These are phyloP conservation scores for Boletus barrowsii DNA, from an alignment of 768 basidiomycete genomes.

Conservation along the genomic window DNA sequence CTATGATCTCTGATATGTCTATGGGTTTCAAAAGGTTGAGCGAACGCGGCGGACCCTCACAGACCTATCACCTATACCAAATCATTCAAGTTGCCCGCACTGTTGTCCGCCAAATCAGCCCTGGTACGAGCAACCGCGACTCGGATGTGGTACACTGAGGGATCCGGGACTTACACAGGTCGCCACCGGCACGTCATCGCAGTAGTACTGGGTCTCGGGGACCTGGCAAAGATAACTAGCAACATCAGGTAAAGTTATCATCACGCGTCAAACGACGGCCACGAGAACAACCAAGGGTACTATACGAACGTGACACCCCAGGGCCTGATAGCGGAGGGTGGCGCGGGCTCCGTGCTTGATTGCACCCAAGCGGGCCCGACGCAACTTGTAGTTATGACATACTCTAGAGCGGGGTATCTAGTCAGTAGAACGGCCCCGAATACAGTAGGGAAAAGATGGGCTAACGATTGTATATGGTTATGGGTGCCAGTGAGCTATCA, in stretches of 20 bases:
- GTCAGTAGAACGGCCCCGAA: background rate
- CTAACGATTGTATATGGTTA: constrained; percentile 17
- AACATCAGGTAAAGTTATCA: background rate
- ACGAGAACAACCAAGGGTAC: background rate
- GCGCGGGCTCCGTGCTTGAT: constrained; percentile 16
- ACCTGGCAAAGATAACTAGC: constrained; percentile 15
- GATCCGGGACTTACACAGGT: constrained; percentile 20
- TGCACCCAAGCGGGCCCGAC: constrained; percentile 16
- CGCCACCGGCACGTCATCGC: constrained; percentile 3
- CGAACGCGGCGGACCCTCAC: background rate
- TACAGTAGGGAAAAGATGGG: background rate
- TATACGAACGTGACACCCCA: constrained; percentile 13
- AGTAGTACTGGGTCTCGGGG: constrained; percentile 10
- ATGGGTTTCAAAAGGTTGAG: background rate
- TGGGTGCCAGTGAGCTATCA: background rate
- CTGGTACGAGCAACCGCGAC: no score
- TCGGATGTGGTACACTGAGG: background rate
- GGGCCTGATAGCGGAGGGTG: constrained; percentile 10
- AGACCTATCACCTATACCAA: background rate
- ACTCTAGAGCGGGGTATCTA: constrained; percentile 4
- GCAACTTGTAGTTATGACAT: constrained; percentile 6
- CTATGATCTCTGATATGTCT: background rate
- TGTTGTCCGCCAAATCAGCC: constrained; percentile 1
- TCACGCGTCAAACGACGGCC: background rate
- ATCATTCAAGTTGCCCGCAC: constrained; percentile 7